Base-by-base conservation (phyloP, 2,329 filamentous ascomycete genomes). In the Paecilomyces sp. region DNA sequence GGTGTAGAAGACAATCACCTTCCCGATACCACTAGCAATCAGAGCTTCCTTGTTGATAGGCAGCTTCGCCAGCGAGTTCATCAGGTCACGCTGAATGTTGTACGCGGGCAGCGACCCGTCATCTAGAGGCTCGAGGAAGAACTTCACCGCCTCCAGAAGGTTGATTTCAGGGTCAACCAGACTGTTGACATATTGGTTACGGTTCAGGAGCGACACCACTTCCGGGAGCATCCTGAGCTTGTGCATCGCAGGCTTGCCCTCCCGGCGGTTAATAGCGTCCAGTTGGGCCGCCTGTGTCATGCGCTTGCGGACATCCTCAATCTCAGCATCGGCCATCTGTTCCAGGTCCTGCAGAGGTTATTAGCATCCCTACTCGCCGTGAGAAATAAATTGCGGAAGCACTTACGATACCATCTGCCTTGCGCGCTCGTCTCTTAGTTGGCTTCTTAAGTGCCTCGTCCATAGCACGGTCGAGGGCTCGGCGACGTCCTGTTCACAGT, bases 1-100 rank as follows among this genome's bases (percentile, higher is more conserved):
- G 56, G 92, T 97, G 78, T 99, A 99, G 79, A 97, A 99, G 63
- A 96, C 85, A 57, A 97, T 89, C 55, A 99, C 91, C 74, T 97
- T 97, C 71, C 94, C 94, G 64, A 99, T 94, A 22, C 93, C 92
- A 67, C 91, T 96, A 65, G 92, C 92, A 24, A 95, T 83, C 13
- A 99, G 83, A 1, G 89, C 85, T 68, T 97, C 94, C 72, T 97
- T 97, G 71, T 92, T 90, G 65, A 97, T 91, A 5, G 91, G 92
- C 4, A 97, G 83, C 68, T 86, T 88, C 18, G 83, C 84, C 41
- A 99, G 81, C 25, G 91, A 89, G 28, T 85, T 85, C 73, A 99
- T 94, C 52, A 99, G 85, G 72, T 97, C 92, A 62, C 92, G 91
- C 78, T 99, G 94, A 66, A 99, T 97, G 72, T 94, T 94, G 79